Percentiles rank a stretch among this genome's conserved stretches.
Evolutionary conservation across 2,329 filamentous ascomycete species (phyloP).

Genomic region (Diaporthe vaccinii): DNA sequence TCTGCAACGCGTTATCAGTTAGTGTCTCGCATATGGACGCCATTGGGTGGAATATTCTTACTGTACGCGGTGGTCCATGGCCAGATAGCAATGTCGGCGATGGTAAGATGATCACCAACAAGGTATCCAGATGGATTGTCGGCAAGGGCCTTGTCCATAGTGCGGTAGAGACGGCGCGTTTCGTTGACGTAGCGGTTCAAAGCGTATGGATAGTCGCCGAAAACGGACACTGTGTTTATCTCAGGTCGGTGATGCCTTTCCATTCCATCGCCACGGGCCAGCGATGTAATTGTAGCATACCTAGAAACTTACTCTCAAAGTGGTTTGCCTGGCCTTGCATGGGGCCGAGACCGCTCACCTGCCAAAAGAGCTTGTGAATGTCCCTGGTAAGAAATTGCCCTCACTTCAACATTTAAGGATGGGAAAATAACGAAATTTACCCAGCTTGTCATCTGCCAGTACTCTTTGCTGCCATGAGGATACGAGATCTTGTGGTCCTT

Average conservation of each 20-base stretch:
- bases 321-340: constrained; percentile 71
- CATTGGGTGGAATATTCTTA: neutral
- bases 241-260: neutral
- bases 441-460: constrained; percentile 87
- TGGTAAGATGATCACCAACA: constrained; percentile 1
- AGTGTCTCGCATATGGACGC: neutral
- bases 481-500: constrained; percentile 86
- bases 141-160: constrained; percentile 14
- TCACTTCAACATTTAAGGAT: neutral
- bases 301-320: constrained; percentile 3
- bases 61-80: constrained; percentile 18
- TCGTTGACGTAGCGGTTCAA: constrained; percentile 26
- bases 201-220: neutral
- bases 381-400: neutral
- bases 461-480: constrained; percentile 78
- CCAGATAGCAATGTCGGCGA: constrained; percentile 26
- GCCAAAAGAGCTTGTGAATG: constrained; percentile 71
- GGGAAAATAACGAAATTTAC: constrained; percentile 50
- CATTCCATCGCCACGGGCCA: neutral
- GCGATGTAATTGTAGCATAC: neutral
- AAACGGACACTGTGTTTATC: neutral
- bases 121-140: neutral
- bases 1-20: neutral
- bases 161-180: constrained; percentile 24
- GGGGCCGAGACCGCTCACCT: constrained; percentile 84